Evolutionary conservation across 306 rosid species (phyloP), one percentile per base, ranked within the genome.

Genomic region (Carpinus viminea): DNA sequence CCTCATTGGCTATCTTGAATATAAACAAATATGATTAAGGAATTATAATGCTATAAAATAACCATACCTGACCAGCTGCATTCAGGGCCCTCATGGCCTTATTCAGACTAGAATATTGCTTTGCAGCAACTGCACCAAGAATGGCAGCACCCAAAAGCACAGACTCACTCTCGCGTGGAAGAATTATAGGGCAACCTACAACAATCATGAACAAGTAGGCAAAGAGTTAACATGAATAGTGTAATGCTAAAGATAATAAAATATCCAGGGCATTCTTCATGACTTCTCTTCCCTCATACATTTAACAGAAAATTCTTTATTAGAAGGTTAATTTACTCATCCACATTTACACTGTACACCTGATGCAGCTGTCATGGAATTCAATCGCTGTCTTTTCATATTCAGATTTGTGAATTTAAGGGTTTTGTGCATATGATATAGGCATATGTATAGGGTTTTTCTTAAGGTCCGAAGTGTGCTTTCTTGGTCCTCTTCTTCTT

Each of bases 131-230:
- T 21, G 97, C 92, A 68, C 97, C 98, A 52, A 94, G 87, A 87
- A 92, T 94, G 68, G 98, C 90, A 83, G 98, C 97, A 72, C 98
- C 98, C 87, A 94, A 87, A 72, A 94, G 97, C 83, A 94, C 97
- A 68, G 98, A 88, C 81, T 94, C 97, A 65, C 88, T 90, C 82
- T 94, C 98, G 81, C 93, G 93, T 45, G 98, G 98, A 83, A 94
- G 91, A 88, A 94, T 86, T 83, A 94, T 90, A 59, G 97, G 90
- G 83, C 90, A 94, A 57, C 98, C 98, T 94, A 82, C 51, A 77
- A 74, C 54, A 75, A 78, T 69, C 28, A 74, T 21, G 54, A 38
- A 16, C 18, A 46, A 64, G 59, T 16, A 53, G 24, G 12, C 31
- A 21, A 21, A 50, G 21, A 70, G 45, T 61, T 41, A 62, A 45